These are phyloP conservation scores for Silene vulgaris DNA, from an alignment of 179 eudicot species.

Conservation along the genomic window DNA sequence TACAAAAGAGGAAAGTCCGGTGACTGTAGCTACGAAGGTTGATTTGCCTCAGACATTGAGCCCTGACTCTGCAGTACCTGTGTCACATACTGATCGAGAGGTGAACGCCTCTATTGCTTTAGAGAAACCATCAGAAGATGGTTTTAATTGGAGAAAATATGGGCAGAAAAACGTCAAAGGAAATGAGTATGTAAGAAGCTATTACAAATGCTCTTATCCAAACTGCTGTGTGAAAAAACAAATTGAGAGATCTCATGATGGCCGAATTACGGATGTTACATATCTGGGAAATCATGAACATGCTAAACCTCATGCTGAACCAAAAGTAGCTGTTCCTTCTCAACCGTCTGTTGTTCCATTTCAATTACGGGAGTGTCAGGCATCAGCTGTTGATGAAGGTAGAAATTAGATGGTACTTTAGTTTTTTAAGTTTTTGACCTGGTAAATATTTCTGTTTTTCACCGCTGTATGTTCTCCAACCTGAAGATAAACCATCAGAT, in stretches of 20 bases:
- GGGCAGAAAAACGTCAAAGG: constrained; percentile 90
- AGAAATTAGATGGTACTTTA: constrained; percentile 16
- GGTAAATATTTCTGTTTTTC: constrained; percentile 8
- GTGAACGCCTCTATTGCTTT: constrained; percentile 35
- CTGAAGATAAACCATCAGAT: constrained; percentile 38
- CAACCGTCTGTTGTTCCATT: constrained; percentile 40
- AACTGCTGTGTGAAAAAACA: constrained; percentile 78
- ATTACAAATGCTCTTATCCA: constrained; percentile 80
- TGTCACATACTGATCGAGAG: constrained; percentile 42
- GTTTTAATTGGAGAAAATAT: constrained; percentile 94
- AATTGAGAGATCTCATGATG: constrained; percentile 75
- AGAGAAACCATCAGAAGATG: constrained; percentile 76
- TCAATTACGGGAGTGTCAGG: constrained; percentile 31
- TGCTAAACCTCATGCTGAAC: constrained; percentile 55
- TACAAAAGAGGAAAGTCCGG: constrained; percentile 35
- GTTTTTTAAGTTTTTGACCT: constrained; percentile 15
- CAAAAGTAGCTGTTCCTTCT: constrained; percentile 32
- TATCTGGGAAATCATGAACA: constrained; percentile 78
- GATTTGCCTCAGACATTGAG: constrained; percentile 40
- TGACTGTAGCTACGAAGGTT: constrained; percentile 30
- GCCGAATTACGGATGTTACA: constrained; percentile 59
- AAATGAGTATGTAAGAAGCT: constrained; percentile 72
- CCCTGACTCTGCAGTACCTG: constrained; percentile 34
- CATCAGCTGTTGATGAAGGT: constrained; percentile 44
- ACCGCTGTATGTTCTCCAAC: constrained; percentile 21